A percentile compares a stretch with the other conserved stretches of the same genome.
Conservation (phyloP, 1,284 basidiomycete genomes). For the Cryptococcus sp. region DNA sequence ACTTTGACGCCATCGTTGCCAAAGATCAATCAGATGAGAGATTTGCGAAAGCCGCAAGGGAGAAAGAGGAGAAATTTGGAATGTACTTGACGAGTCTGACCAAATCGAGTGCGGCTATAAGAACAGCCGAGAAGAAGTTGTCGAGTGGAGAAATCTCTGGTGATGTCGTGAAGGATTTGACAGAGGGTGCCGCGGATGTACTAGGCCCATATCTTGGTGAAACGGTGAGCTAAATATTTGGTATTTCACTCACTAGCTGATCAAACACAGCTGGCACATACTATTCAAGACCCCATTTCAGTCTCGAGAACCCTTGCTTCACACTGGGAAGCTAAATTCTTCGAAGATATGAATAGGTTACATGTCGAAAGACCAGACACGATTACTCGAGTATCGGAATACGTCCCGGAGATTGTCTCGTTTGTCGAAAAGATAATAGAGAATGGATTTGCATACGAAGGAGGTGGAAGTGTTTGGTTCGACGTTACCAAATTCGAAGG, state of each 20-base stretch:
- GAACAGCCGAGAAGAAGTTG: slow-evolving; percentile 28
- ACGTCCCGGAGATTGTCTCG: slow-evolving; percentile 87
- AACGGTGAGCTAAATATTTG: slow-evolving; percentile 53
- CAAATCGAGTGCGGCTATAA: slow-evolving; percentile 44
- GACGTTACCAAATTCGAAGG: slow-evolving; percentile 85
- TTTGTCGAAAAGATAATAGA: slow-evolving; percentile 83
- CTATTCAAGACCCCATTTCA: slow-evolving; percentile 72
- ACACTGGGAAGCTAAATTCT: slow-evolving; percentile 87
- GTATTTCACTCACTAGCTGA: background rate
- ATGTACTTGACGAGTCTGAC: slow-evolving; percentile 77
- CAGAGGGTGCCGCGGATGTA: slow-evolving; percentile 70
- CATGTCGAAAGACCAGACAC: slow-evolving; percentile 83
- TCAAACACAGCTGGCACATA: slow-evolving; percentile 60
- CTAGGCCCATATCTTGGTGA: slow-evolving; percentile 69
- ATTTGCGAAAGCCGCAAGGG: slow-evolving; percentile 67
- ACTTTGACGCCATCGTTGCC: slow-evolving; percentile 54
- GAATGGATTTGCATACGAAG: slow-evolving; percentile 87
- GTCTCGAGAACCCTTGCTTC: slow-evolving; percentile 80
- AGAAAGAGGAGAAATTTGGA: slow-evolving; percentile 82
- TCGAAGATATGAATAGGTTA: slow-evolving; percentile 86
- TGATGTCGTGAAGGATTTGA: slow-evolving; percentile 57
- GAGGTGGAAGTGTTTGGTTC: slow-evolving; percentile 90
- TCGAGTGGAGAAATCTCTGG: slow-evolving; percentile 48
- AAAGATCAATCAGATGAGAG: slow-evolving; percentile 51
- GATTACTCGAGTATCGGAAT: slow-evolving; percentile 93